Conservation (phyloP, 352 stramenopile species). For the Pythium dissotocum region DNA sequence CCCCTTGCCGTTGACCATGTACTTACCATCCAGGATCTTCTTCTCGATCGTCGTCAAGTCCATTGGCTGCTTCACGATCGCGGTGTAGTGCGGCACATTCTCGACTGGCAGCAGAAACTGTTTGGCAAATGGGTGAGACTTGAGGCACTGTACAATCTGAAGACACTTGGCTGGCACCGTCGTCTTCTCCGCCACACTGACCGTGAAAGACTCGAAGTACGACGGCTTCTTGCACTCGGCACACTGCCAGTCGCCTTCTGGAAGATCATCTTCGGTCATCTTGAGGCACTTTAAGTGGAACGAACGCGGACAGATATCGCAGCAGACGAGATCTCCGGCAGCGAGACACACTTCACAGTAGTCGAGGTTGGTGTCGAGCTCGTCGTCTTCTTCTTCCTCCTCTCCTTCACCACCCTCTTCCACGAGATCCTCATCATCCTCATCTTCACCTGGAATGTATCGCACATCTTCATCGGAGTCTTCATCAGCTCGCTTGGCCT, state of each 20-base stretch:
- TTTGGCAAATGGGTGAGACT: constrained; percentile 77
- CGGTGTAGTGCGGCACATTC: constrained; percentile 70
- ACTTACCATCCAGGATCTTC: constrained; percentile 65
- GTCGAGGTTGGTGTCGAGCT: constrained; percentile 81
- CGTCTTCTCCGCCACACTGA: constrained; percentile 46
- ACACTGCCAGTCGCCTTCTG: constrained; percentile 84
- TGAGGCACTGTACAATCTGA: constrained; percentile 69
- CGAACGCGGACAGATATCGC: constrained; percentile 89
- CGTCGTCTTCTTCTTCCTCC: constrained; percentile 44
- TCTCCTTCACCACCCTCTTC: constrained; percentile 21
- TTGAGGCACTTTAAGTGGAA: constrained; percentile 90
- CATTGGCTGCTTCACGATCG: constrained; percentile 83
- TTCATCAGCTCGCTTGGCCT: constrained; percentile 5
- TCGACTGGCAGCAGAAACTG: constrained; percentile 76
- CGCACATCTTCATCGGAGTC: constrained; percentile 19
- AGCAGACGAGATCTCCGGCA: constrained; percentile 88
- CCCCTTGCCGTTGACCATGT: constrained; percentile 43
- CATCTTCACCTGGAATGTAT: constrained; percentile 1
- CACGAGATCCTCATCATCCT: constrained; percentile 21
- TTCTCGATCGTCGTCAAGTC: constrained; percentile 70
- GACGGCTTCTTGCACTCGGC: constrained; percentile 72
- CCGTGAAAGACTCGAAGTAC: constrained; percentile 56
- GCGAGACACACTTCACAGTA: constrained; percentile 84
- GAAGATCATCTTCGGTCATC: constrained; percentile 70
- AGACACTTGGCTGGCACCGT: constrained; percentile 64